These are phyloP conservation scores for Trichoderma guizhouense DNA, from an alignment of 2,329 filamentous ascomycete genomes.

Conservation along the genomic window DNA sequence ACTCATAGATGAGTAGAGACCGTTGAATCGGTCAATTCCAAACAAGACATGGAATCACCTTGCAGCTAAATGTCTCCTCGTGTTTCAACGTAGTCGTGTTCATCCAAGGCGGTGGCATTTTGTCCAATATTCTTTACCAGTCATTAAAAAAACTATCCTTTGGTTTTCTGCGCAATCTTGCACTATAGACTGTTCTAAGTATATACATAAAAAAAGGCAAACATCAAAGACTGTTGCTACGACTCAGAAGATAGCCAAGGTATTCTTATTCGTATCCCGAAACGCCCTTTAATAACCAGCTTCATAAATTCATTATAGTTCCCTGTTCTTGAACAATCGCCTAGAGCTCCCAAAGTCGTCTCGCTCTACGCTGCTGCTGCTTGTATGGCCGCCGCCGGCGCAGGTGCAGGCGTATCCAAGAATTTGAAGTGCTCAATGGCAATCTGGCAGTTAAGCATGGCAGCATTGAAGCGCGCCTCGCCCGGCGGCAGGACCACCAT, in stretches of 20 bases:
- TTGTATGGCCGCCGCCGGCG: conserved; percentile 14
- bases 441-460: conserved; percentile 84
- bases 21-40: background rate
- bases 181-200: background rate
- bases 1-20: conserved; percentile 17
- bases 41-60: background rate
- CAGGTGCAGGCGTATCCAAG: conserved; percentile 48
- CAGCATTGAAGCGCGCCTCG: conserved; percentile 86
- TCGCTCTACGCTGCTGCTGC: background rate
- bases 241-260: background rate
- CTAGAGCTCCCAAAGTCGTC: background rate
- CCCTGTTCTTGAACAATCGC: background rate
- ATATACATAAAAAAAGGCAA: conserved; percentile 4
- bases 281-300: background rate
- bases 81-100: background rate
- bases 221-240: background rate
- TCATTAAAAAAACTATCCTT: background rate
- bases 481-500: conserved; percentile 88
- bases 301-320: conserved; percentile 1
- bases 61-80: background rate
- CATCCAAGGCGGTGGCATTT: background rate
- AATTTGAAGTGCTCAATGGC: conserved; percentile 77
- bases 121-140: background rate
- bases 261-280: background rate
- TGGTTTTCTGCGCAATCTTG: background rate